Evolutionary conservation across 495 filamentous ascomycete species (phyloP).

Genomic region (Neurospora intermedia): DNA sequence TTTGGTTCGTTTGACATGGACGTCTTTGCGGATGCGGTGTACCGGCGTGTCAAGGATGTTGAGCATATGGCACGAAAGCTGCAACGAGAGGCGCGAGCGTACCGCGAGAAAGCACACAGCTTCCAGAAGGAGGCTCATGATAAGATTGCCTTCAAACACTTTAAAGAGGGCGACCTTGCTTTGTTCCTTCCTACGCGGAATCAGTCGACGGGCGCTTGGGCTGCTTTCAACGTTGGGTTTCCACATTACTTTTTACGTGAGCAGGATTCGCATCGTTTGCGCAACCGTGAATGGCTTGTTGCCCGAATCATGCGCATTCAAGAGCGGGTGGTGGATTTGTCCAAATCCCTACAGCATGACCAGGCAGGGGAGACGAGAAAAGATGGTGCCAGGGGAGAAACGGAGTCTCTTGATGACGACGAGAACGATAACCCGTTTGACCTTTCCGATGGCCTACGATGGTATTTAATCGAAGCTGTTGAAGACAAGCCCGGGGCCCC

Average conservation of each 20-base stretch:
- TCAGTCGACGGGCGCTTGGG: slow-evolving; percentile 89
- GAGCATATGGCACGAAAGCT: slow-evolving; percentile 84
- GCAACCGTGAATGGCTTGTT: slow-evolving; percentile 81
- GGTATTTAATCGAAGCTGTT: slow-evolving; percentile 87
- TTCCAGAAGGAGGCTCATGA: slow-evolving; percentile 81
- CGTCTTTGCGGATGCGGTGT: slow-evolving; percentile 66
- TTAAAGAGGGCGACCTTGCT: slow-evolving; percentile 93
- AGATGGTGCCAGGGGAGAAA: slow-evolving; percentile 16
- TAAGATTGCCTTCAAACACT: slow-evolving; percentile 92
- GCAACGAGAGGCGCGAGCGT: slow-evolving; percentile 74
- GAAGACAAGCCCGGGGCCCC: slow-evolving; percentile 96
- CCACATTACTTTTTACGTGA: slow-evolving; percentile 96
- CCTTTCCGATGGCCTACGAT: slow-evolving; percentile 86
- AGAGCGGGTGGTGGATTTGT: slow-evolving; percentile 87
- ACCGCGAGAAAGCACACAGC: slow-evolving; percentile 80
- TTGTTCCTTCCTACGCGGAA: slow-evolving; percentile 92
- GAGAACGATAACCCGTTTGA: slow-evolving; percentile 98
- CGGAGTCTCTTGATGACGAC: slow-evolving; percentile 36
- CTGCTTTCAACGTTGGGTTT: slow-evolving; percentile 93
- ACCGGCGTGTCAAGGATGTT: slow-evolving; percentile 79
- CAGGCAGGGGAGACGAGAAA: slow-evolving; percentile 6
- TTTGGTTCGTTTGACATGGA: slow-evolving; percentile 72
- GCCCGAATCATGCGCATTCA: slow-evolving; percentile 88
- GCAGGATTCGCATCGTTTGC: slow-evolving; percentile 76
- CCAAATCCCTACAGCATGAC: slow-evolving; percentile 44